A percentile compares a stretch with the other conserved stretches of the same genome.
These are phyloP conservation scores for Paracoccidioides lutzii DNA, from an alignment of 2,329 filamentous ascomycete species.

Conservation along the genomic window DNA sequence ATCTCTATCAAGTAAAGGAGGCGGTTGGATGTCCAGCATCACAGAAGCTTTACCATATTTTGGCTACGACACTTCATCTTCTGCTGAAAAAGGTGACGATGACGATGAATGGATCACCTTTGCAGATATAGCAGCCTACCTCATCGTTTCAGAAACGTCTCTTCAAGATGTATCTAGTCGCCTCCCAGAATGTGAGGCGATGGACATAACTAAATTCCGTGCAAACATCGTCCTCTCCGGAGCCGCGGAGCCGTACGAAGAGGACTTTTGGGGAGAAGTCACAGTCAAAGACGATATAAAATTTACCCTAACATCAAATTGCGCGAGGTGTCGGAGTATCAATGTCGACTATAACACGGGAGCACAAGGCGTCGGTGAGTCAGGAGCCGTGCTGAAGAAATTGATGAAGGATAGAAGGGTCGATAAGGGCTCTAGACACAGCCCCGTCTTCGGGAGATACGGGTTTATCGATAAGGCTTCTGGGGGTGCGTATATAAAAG, in stretches of 20 bases:
- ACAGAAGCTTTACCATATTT: constrained; percentile 5
- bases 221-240: constrained; percentile 59
- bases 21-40: constrained; percentile 12
- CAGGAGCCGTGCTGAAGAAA: constrained; percentile 53
- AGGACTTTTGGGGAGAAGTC: constrained; percentile 61
- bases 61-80: not conserved
- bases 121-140: constrained; percentile 60
- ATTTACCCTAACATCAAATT: constrained; percentile 55
- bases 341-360: constrained; percentile 62
- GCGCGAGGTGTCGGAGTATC: constrained; percentile 53
- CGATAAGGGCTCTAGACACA: constrained; percentile 53
- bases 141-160: constrained; percentile 58
- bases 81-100: not conserved
- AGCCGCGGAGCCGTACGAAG: constrained; percentile 45
- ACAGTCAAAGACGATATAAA: constrained; percentile 26
- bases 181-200: constrained; percentile 36
- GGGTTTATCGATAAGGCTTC: constrained; percentile 42
- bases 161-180: constrained; percentile 52
- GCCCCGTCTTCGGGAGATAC: constrained; percentile 61
- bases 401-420: constrained; percentile 58
- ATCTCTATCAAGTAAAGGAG: not conserved
- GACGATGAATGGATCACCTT: constrained; percentile 50
- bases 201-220: constrained; percentile 58
- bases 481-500: constrained; percentile 30
- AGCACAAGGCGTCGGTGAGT: constrained; percentile 42